Evolutionary conservation across 495 filamentous ascomycete genomes (phyloP), one percentile per base, ranked within the genome.

Genomic region (Talaromyces trachyspermus): DNA sequence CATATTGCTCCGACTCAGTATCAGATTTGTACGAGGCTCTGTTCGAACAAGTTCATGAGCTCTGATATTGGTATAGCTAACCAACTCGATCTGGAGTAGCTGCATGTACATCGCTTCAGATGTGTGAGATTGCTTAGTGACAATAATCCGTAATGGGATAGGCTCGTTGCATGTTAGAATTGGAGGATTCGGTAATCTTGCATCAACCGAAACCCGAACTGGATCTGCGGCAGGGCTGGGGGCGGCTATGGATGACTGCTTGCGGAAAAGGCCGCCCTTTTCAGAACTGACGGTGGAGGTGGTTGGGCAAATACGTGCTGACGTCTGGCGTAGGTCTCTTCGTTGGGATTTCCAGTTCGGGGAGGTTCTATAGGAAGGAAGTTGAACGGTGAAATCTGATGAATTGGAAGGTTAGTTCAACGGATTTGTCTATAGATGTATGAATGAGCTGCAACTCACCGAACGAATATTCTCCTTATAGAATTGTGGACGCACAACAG

Each of bases 311-410:
- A 96, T 50, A 85, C 75, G 56, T 92, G 89, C 18, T 83, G 80
- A 18, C 88, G 75, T 41, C 88, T 70, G 10, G 89, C 92, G 60
- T 83, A 98, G 9, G 85, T 81, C 63, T 98, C 92, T 52, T 85
- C 80, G 39, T 75, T 77, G 1, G 79, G 72, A 41, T 73, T 70
- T 2, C 77, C 66, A 5, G 79, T 81, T 37, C 87, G 73, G 6
- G 89, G 90, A 2, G 88, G 88, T 57, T 98, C 92, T 57, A 97
- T 89, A 5, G 92, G 92, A 6, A 95, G 71, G 61, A 98, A 95
- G 33, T 85, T 89, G 59, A 98, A 72, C 43, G 70, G 65, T 0
- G 72, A 66, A 43, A 72, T 60, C 80, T 84, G 48, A 0, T 14
- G 18, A 30, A 46, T 45, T 15, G 32, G 18, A 7, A 33, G 17